These are phyloP conservation scores for Euphrasia confusa DNA, from an alignment of 257 asterid species.

Conservation along the genomic window DNA sequence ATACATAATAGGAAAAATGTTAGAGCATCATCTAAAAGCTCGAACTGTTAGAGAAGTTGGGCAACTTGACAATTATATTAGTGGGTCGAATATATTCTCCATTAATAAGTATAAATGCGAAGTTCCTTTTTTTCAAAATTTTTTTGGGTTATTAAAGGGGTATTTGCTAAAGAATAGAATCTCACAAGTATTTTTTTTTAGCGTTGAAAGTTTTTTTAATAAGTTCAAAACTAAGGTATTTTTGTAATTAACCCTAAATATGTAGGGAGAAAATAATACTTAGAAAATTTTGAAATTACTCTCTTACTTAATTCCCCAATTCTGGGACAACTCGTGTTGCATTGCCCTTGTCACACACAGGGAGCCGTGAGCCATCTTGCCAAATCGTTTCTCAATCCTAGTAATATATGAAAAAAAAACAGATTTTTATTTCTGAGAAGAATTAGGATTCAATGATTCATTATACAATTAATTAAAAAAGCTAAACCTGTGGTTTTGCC, in stretches of 20 bases:
- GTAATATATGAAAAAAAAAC: slow-evolving; percentile 27
- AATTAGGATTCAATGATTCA: slow-evolving; percentile 19
- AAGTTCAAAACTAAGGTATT: too few relatives aligned
- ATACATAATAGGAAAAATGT: neutral
- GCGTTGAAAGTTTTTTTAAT: too few relatives aligned
- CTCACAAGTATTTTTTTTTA: too few relatives aligned
- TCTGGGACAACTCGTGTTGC: slow-evolving; percentile 92
- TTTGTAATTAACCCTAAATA: neutral
- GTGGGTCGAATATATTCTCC: too few relatives aligned
- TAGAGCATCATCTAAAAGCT: too few relatives aligned
- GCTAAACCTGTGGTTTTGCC: neutral
- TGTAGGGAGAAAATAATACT: slow-evolving; percentile 13
- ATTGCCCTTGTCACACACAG: slow-evolving; percentile 93
- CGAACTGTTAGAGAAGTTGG: too few relatives aligned
- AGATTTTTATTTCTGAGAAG: slow-evolving; percentile 13
- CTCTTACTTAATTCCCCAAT: slow-evolving; percentile 88
- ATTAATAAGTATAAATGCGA: neutral
- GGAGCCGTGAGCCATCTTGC: slow-evolving; percentile 87
- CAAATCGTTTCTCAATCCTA: slow-evolving; percentile 90
- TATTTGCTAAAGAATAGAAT: too few relatives aligned
- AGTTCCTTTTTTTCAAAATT: too few relatives aligned
- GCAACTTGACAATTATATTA: too few relatives aligned
- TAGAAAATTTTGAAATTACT: slow-evolving; percentile 12
- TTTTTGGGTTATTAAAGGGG: too few relatives aligned
- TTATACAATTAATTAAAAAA: slow-evolving; percentile 1